Percentiles rank a stretch among this genome's conserved stretches.
phyloP scores from a whole-genome alignment of 257 asterid genomes.

The Nicotiana tabacum region DNA sequence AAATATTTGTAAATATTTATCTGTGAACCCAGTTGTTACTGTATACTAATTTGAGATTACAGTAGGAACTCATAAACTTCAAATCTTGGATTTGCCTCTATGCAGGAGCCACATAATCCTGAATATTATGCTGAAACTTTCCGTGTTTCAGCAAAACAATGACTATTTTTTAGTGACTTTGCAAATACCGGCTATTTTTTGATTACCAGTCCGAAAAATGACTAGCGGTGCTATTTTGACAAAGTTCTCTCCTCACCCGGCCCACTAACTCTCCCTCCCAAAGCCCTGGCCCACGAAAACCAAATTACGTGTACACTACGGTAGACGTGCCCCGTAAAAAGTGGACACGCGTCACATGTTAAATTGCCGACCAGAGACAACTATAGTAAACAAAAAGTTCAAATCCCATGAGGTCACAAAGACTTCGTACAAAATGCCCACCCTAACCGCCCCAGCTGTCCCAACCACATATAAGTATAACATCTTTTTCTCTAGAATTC shows the following conservation, averaged over 20 bases:
- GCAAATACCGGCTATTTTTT: too few species aligned
- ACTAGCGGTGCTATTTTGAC: too few species aligned
- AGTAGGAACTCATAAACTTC: too few species aligned
- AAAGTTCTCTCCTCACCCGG: neutral
- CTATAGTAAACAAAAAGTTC: neutral
- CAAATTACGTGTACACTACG: constrained; percentile 24
- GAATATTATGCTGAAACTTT: too few species aligned
- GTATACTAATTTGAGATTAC: too few species aligned
- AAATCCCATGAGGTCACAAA: constrained; percentile 1
- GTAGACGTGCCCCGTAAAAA: neutral
- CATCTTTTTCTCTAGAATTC: neutral
- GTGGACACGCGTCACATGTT: constrained; percentile 31
- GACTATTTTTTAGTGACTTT: too few species aligned
- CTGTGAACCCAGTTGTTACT: too few species aligned
- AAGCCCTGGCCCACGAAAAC: neutral
- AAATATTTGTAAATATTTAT: too few species aligned
- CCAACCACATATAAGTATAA: constrained; percentile 31
- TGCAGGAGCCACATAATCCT: too few species aligned
- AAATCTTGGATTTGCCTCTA: too few species aligned
- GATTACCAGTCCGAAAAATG: too few species aligned
- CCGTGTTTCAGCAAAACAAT: too few species aligned
- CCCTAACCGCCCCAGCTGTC: constrained; percentile 57
- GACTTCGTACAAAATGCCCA: neutral
- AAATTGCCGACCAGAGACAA: constrained; percentile 28
- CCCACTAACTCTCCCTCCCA: neutral